A percentile compares a stretch with the other conserved stretches of the same genome.
Evolutionary conservation across 768 basidiomycete genomes (phyloP).

Genomic region (Suillus lakei): DNA sequence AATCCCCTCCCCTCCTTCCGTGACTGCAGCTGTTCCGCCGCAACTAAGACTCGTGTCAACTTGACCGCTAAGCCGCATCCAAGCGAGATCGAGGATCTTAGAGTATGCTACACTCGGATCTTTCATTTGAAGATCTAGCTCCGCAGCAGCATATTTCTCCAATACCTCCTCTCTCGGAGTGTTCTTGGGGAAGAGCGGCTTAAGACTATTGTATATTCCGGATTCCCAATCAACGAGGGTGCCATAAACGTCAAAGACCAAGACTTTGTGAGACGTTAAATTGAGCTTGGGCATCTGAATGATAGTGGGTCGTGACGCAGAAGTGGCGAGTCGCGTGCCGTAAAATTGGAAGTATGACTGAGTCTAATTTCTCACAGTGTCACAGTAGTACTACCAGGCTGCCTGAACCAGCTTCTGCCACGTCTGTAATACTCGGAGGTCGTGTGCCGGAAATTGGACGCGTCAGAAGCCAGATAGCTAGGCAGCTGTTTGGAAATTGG

Average conservation of each 20-base stretch:
- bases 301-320: background rate
- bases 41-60: constrained; percentile 33
- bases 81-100: constrained; percentile 56
- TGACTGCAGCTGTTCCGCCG: constrained; percentile 42
- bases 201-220: constrained; percentile 59
- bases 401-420: background rate
- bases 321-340: background rate
- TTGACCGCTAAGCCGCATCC: constrained; percentile 30
- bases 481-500: background rate
- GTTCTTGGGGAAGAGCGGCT: constrained; percentile 22
- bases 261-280: constrained; percentile 36
- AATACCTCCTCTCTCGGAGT: constrained; percentile 46
- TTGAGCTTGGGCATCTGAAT: constrained; percentile 10
- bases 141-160: constrained; percentile 53
- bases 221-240: constrained; percentile 81
- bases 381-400: too few relatives aligned
- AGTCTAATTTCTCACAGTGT: background rate
- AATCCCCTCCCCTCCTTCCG: constrained; percentile 25
- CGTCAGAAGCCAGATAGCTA: background rate
- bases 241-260: constrained; percentile 80
- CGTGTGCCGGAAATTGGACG: constrained; percentile 18
- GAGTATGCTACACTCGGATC: constrained; percentile 64
- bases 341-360: background rate
- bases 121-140: constrained; percentile 60
- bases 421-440: constrained; percentile 11